Conservation (phyloP, 2,329 filamentous ascomycete species). For the Colletotrichum sp. region DNA sequence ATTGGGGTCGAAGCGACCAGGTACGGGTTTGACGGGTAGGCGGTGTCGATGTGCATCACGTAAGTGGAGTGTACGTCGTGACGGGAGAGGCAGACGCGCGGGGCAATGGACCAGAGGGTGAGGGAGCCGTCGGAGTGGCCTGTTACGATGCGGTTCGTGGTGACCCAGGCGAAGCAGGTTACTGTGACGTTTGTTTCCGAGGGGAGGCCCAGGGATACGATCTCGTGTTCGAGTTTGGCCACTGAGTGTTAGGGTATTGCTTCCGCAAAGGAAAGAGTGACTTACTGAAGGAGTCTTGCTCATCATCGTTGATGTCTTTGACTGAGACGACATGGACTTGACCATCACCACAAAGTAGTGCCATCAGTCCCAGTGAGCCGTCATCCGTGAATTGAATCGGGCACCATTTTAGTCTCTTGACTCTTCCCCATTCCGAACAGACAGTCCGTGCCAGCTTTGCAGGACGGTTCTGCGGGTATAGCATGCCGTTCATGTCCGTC, state of each 20-base stretch:
- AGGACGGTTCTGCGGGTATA: constrained; percentile 34
- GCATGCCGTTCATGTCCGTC: constrained; percentile 31
- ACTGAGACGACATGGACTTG: constrained; percentile 54
- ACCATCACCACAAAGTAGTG: constrained; percentile 56
- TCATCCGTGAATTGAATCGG: constrained; percentile 42
- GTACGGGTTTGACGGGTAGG: constrained; percentile 61
- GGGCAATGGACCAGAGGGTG: constrained; percentile 60
- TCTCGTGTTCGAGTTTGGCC: constrained; percentile 51
- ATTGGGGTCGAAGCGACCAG: constrained; percentile 60
- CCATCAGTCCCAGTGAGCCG: constrained; percentile 45
- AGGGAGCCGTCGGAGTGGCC: constrained; percentile 64
- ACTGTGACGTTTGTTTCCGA: constrained; percentile 54
- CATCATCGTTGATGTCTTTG: constrained; percentile 32
- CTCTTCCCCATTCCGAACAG: constrained; percentile 57
- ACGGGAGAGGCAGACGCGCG: constrained; percentile 53
- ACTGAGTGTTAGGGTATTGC: background rate
- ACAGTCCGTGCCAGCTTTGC: constrained; percentile 48
- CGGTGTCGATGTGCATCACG: constrained; percentile 60
- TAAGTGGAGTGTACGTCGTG: constrained; percentile 58
- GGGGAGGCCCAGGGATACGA: constrained; percentile 49
- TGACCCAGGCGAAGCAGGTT: constrained; percentile 61
- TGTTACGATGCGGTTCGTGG: constrained; percentile 58
- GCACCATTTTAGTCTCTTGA: constrained; percentile 58
- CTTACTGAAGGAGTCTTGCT: constrained; percentile 30
- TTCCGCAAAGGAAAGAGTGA: background rate